Evolutionary conservation across 2,329 filamentous ascomycete genomes (phyloP), one percentile per base, ranked within the genome.

Genomic region (Trichoderma semiorbis): DNA sequence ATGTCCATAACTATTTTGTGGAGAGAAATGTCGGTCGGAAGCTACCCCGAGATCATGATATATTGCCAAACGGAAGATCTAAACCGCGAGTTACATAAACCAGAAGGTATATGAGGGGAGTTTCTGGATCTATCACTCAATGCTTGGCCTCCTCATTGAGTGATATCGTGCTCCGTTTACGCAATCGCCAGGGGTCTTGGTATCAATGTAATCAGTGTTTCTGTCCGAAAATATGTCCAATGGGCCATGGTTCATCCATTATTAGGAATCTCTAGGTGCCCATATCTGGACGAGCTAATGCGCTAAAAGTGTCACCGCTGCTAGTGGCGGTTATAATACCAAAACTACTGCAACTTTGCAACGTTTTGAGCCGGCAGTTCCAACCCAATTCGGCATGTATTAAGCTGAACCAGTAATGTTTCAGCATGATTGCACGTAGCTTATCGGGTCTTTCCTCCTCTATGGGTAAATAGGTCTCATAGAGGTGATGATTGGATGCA

Each of bases 91-190:
- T 53, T 47, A 24, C 62, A 60, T 50, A 32, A 21, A 30, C 8
- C 3, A 26, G 28, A 32, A 34, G 8, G n/a, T 5, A 32, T n/a
- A 68, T 60, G 53, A 60, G 34, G 65, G 34, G n/a, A 60, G 24
- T 24, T 47, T n/a, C 30, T 28, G 36, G 18, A 16, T 28, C 10
- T 60, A 68, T 68, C 55, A 68, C 65, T 55, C 65, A 60, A 68
- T 68, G 14, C n/a, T 6, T 12, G 10, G 18, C 24, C 65, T 68
- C 65, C 65, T 68, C 65, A 68, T 68, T 68, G 65, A 60, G 65
- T 60, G n/a, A 68, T 68, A 47, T 43, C 32, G n/a, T 18, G 36
- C 65, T 68, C 36, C 53, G 34, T 68, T 60, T 14, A 30, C 65
- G 65, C 65, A 60, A 68, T 68, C 28, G 34, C 36, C 65, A 68